These are phyloP conservation scores for Yamadazyma friedrichii DNA, from an alignment of 1,139 yeast genomes.

Conservation along the genomic window DNA sequence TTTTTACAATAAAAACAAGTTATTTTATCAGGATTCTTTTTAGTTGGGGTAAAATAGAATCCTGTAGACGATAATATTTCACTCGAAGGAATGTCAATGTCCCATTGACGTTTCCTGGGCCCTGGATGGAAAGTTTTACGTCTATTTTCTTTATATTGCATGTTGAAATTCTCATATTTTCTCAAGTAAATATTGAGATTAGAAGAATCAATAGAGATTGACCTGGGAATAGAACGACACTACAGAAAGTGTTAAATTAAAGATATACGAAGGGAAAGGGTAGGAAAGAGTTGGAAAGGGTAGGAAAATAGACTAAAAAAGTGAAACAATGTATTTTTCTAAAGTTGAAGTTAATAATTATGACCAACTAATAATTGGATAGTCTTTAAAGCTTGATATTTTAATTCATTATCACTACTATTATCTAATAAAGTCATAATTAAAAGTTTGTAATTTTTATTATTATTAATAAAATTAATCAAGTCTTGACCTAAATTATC, in stretches of 20 bases:
- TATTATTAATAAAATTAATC: slow-evolving; percentile 60
- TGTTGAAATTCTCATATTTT: slow-evolving; percentile 2
- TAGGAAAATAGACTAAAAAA: background rate
- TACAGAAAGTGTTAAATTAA: no score
- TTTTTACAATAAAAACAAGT: slow-evolving; percentile 63
- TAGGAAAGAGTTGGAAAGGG: background rate
- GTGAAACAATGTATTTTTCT: no score
- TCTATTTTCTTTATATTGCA: slow-evolving; percentile 21
- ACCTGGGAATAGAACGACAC: no score
- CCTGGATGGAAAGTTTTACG: slow-evolving; percentile 15
- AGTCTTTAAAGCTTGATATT: slow-evolving; percentile 92
- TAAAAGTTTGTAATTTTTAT: slow-evolving; percentile 57
- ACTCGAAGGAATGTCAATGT: slow-evolving; percentile 15
- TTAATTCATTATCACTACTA: slow-evolving; percentile 73
- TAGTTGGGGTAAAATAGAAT: slow-evolving; percentile 64
- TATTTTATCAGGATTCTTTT: slow-evolving; percentile 42
- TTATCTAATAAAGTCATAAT: slow-evolving; percentile 83
- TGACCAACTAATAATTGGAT: slow-evolving; percentile 91
- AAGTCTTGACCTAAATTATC: slow-evolving; percentile 58
- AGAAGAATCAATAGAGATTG: no score
- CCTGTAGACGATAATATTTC: slow-evolving; percentile 55
- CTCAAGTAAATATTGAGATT: no score
- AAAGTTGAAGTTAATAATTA: slow-evolving; percentile 18
- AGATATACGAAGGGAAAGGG: background rate
- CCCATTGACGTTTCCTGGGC: slow-evolving; percentile 17